A percentile compares a stretch with the other conserved stretches of the same genome.
phyloP scores from a whole-genome alignment of 2,329 filamentous ascomycete species.

The Neophaeococcomyces aloes region DNA sequence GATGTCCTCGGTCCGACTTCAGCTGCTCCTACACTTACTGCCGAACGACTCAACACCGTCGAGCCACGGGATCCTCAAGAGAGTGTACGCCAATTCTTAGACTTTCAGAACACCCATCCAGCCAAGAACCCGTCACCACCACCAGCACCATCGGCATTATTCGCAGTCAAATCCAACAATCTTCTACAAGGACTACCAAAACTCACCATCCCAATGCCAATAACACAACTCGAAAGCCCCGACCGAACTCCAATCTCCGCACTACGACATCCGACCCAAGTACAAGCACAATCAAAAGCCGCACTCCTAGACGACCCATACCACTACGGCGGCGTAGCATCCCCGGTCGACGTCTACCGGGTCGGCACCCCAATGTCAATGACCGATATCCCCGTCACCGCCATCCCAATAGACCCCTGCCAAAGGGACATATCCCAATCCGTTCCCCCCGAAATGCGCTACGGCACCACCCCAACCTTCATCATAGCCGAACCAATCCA shows the following conservation, averaged over 20 bases:
- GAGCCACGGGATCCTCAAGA: constrained; percentile 74
- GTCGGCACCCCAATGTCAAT: constrained; percentile 84
- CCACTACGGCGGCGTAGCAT: constrained; percentile 25
- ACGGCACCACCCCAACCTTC: constrained; percentile 38
- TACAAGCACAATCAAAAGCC: constrained; percentile 24
- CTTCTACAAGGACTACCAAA: constrained; percentile 46
- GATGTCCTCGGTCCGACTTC: constrained; percentile 67
- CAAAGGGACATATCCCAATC: constrained; percentile 75
- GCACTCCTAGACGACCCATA: constrained; percentile 42
- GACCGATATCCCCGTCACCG: constrained; percentile 75
- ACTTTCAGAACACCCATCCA: constrained; percentile 55
- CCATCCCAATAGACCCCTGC: constrained; percentile 59
- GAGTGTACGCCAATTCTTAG: constrained; percentile 82
- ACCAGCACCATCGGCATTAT: constrained; percentile 30
- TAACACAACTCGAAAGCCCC: constrained; percentile 18
- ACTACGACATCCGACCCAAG: constrained; percentile 19
- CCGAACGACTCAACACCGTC: constrained; percentile 59
- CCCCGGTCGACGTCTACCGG: constrained; percentile 57
- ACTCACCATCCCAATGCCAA: constrained; percentile 44
- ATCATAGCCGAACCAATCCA: constrained; percentile 34
- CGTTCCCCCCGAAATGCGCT: constrained; percentile 88
- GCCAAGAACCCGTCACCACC: constrained; percentile 45
- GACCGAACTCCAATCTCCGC: constrained; percentile 25
- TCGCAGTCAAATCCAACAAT: constrained; percentile 23
- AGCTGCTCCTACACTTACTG: constrained; percentile 58